These are phyloP conservation scores for Pseudopithomyces chartarum DNA, from an alignment of 2,329 filamentous ascomycete genomes.

Conservation along the genomic window DNA sequence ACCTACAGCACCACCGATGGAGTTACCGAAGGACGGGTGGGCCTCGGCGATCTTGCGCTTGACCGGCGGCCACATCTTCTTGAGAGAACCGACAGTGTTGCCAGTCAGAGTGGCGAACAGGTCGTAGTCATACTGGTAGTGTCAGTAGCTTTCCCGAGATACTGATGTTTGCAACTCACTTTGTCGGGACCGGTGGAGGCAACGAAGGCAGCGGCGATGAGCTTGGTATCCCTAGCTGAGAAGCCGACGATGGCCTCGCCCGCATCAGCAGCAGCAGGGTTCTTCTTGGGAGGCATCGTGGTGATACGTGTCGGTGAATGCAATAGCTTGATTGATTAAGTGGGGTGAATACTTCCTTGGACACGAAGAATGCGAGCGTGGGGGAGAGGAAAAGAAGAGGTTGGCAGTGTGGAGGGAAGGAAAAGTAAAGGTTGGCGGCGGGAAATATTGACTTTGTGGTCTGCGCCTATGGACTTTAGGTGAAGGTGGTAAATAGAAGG, in stretches of 20 bases:
- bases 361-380: too few relatives aligned
- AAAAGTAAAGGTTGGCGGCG: neutral
- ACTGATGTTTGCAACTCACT: constrained; percentile 14
- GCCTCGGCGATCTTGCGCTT: constrained; percentile 37
- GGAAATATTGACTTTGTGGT: neutral
- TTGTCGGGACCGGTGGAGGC: constrained; percentile 32
- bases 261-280: constrained; percentile 12
- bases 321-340: neutral
- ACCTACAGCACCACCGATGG: constrained; percentile 17
- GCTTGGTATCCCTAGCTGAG: constrained; percentile 28
- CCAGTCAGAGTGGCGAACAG: constrained; percentile 33
- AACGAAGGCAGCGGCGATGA: constrained; percentile 39
- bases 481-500: neutral
- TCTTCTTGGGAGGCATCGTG: constrained; percentile 36
- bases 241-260: constrained; percentile 23
- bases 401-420: neutral
- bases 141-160: neutral
- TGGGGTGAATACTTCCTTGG: too few relatives aligned
- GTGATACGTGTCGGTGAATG: neutral
- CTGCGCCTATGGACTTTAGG: neutral
- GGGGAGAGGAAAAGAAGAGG: neutral
- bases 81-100: constrained; percentile 36
- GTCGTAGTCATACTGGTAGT: constrained; percentile 33
- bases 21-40: constrained; percentile 29
- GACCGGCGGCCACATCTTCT: constrained; percentile 40